Conservation (phyloP, 2,329 filamentous ascomycete genomes). For the Hypoxylon sp. region DNA sequence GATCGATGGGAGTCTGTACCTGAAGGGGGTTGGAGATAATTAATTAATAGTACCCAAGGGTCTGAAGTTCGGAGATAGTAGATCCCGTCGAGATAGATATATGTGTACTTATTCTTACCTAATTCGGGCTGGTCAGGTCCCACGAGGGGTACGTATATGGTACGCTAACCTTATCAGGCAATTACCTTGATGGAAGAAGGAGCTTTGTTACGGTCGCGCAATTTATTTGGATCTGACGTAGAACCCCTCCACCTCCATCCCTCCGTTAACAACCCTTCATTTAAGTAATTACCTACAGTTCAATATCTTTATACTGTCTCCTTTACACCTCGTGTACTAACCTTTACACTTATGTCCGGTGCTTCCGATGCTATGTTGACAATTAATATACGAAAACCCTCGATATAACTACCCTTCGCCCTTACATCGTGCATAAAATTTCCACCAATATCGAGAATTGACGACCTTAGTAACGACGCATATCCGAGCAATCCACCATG, state of each 20-base stretch:
- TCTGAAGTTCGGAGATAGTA: slow-evolving; percentile 18
- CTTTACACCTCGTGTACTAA: slow-evolving; percentile 5
- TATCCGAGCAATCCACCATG: slow-evolving; percentile 40
- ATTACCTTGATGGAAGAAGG: slow-evolving; percentile 30
- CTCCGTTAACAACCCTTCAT: neutral
- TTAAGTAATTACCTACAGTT: neutral
- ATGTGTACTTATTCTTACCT: neutral
- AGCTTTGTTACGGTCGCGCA: slow-evolving; percentile 35
- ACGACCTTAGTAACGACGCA: neutral
- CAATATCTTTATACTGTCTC: neutral
- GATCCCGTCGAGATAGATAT: slow-evolving; percentile 8
- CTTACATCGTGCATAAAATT: neutral
- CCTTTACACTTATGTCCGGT: slow-evolving; percentile 11
- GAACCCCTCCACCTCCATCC: slow-evolving; percentile 36
- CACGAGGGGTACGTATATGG: neutral
- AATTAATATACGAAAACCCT: neutral
- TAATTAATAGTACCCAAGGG: neutral
- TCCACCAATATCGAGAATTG: neutral
- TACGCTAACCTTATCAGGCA: slow-evolving; percentile 24
- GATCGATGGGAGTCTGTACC: neutral
- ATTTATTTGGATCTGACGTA: slow-evolving; percentile 40
- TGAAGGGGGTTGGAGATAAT: slow-evolving; percentile 13
- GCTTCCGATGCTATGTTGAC: slow-evolving; percentile 12
- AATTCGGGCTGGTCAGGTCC: neutral
- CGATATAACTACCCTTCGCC: neutral